These are phyloP conservation scores for Lotus japonicus DNA, from an alignment of 306 rosid species.

Conservation along the genomic window DNA sequence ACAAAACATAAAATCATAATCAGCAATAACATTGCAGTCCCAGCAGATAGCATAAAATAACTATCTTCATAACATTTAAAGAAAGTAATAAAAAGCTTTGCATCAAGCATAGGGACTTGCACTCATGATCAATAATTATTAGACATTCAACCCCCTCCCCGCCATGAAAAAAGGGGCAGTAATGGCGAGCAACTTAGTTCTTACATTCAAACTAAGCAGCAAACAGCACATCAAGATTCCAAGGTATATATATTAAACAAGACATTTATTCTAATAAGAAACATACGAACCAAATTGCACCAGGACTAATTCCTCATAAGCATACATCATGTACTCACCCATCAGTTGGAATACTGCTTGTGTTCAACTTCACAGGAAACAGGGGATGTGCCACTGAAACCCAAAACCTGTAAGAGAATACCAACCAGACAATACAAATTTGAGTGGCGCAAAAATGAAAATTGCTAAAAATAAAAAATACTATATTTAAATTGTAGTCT, in stretches of 20 bases:
- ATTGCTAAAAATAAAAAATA: not conserved
- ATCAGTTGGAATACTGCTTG: conserved; percentile 52
- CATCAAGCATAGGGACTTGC: not conserved
- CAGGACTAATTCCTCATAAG: conserved; percentile 6
- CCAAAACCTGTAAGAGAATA: conserved; percentile 63
- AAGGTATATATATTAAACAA: not conserved
- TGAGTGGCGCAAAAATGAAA: conserved; percentile 2
- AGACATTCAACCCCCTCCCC: not conserved
- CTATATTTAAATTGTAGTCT: no score
- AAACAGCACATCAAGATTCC: not conserved
- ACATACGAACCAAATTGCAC: not conserved
- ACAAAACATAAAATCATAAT: conserved; percentile 1
- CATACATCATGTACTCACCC: conserved; percentile 55
- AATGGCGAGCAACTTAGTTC: not conserved
- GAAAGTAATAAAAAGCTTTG: not conserved
- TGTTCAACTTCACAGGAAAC: conserved; percentile 61
- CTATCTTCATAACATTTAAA: not conserved
- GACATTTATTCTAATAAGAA: not conserved
- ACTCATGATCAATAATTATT: not conserved
- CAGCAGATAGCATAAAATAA: not conserved
- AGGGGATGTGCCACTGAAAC: conserved; percentile 58
- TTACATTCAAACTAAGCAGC: not conserved
- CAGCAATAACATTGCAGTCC: not conserved
- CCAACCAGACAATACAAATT: not conserved
- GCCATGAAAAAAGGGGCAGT: not conserved